phyloP scores from a whole-genome alignment of 2,329 filamentous ascomycete genomes.

The Sarocladiaceae sp. region DNA sequence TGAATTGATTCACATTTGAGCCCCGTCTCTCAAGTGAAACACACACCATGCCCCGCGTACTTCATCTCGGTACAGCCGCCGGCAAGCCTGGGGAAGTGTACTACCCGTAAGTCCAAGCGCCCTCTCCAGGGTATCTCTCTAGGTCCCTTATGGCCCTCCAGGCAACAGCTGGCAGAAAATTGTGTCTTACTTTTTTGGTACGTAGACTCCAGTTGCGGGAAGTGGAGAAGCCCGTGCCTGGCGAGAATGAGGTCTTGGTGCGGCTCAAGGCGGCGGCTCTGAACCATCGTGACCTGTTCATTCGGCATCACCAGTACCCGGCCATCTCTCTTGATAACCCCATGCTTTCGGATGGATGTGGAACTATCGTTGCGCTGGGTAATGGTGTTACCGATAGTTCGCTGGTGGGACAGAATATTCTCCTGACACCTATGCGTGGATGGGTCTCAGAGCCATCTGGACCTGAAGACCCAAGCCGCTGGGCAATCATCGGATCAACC shows the following conservation, averaged over 20 bases:
- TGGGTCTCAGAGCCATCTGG: conserved; percentile 68
- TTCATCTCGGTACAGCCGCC: conserved; percentile 35
- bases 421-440: conserved; percentile 70
- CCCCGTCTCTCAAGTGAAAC: too few species aligned
- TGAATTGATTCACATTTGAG: too few species aligned
- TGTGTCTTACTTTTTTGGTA: conserved; percentile 22
- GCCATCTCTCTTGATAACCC: conserved; percentile 72
- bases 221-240: conserved; percentile 47
- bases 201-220: conserved; percentile 53
- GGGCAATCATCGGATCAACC: conserved; percentile 64
- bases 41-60: conserved; percentile 43
- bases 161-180: conserved; percentile 9
- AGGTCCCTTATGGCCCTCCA: background rate
- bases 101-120: conserved; percentile 59
- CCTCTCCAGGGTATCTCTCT: background rate
- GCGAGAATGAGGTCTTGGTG: conserved; percentile 63
- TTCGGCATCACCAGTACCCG: conserved; percentile 86
- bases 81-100: conserved; percentile 82
- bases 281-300: conserved; percentile 93
- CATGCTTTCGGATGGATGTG: conserved; percentile 75
- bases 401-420: conserved; percentile 58
- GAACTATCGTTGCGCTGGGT: conserved; percentile 62
- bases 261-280: conserved; percentile 72
- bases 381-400: conserved; percentile 30
- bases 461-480: conserved; percentile 56